A percentile compares a stretch with the other conserved stretches of the same genome.
These are phyloP conservation scores for Smithsoniella earleae DNA, from an alignment of 163 green algal species.

Conservation along the genomic window DNA sequence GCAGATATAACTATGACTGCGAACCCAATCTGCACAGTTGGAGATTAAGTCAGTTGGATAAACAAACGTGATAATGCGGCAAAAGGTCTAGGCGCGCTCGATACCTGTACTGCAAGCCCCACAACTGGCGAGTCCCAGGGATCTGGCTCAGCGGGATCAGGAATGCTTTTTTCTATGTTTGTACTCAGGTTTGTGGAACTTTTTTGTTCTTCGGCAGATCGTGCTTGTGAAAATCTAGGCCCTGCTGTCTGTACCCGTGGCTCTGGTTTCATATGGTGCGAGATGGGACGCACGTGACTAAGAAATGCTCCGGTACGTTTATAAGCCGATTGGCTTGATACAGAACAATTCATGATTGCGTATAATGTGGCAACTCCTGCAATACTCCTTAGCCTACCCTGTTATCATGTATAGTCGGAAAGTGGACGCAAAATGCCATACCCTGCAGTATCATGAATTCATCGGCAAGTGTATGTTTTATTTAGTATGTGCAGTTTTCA, in stretches of 20 bases:
- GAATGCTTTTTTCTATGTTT: no score
- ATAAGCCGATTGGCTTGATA: no score
- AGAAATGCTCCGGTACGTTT: not conserved
- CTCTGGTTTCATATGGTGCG: not conserved
- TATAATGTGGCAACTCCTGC: no score
- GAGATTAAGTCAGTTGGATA: not conserved
- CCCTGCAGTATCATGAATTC: no score
- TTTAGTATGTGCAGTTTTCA: no score
- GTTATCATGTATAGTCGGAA: no score
- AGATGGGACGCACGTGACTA: not conserved
- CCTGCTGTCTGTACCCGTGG: not conserved
- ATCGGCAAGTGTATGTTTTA: no score
- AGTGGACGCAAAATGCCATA: no score
- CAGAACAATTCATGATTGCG: no score
- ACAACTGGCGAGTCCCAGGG: conserved; percentile 3
- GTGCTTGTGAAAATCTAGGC: not conserved
- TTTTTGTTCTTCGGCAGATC: no score
- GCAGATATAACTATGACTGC: not conserved
- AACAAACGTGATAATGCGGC: not conserved
- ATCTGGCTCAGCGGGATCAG: not conserved
- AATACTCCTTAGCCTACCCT: no score
- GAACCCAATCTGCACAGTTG: conserved; percentile 21
- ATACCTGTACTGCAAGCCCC: conserved; percentile 23
- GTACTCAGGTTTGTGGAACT: no score
- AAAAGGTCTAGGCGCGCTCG: not conserved